Conservation (phyloP, 2,329 filamentous ascomycete species). For the Scortechinia acanthostroma region DNA sequence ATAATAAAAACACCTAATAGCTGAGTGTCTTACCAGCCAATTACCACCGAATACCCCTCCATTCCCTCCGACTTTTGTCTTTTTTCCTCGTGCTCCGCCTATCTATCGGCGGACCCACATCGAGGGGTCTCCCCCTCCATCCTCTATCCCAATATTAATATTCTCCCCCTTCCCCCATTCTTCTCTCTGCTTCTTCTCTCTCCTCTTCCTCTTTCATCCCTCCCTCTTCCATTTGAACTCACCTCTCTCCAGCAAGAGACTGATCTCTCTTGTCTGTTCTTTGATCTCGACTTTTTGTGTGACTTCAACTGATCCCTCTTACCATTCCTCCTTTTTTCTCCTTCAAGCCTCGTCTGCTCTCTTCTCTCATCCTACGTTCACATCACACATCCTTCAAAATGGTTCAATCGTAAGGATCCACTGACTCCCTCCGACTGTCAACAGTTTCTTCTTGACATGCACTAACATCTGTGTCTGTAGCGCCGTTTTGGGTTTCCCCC, state of each 20-base stretch:
- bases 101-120: no score
- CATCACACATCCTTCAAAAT: conserved; percentile 28
- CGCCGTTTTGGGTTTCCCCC: conserved; percentile 93
- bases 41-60: no score
- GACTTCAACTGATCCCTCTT: conserved; percentile 2
- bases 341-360: neutral
- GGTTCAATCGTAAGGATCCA: conserved; percentile 50
- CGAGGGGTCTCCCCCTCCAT: no score
- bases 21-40: no score
- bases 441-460: neutral
- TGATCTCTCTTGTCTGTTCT: neutral
- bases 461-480: neutral
- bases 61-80: no score
- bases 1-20: no score
- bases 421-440: neutral
- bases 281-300: conserved; percentile 4
- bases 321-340: conserved; percentile 3
- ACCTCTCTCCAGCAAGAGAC: neutral
- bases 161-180: conserved; percentile 8
- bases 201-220: conserved; percentile 6
- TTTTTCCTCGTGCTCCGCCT: neutral
- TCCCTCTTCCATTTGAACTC: conserved; percentile 4
- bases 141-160: conserved; percentile 6
- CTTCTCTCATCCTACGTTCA: conserved; percentile 5
- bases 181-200: conserved; percentile 7